phyloP scores from a whole-genome alignment of 2,329 filamentous ascomycete genomes.

The Cryphonectria japonica region DNA sequence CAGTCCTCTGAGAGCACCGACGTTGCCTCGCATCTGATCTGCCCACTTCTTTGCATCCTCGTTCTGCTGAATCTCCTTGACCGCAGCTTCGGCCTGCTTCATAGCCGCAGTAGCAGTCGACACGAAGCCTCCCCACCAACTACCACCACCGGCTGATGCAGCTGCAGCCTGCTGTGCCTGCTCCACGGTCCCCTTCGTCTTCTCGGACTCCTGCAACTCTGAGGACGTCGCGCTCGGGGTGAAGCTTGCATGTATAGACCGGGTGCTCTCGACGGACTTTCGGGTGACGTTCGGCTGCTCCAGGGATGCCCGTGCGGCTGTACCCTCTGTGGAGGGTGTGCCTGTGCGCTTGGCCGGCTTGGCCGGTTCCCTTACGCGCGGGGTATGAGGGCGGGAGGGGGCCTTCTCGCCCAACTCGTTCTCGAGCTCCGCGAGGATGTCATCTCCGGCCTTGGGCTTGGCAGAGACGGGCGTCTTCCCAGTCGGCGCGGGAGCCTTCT shows the following conservation, averaged over 20 bases:
- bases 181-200: slow-evolving; percentile 49
- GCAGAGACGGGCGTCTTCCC: slow-evolving; percentile 50
- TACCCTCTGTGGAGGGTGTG: slow-evolving; percentile 49
- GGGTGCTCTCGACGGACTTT: slow-evolving; percentile 78
- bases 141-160: slow-evolving; percentile 57
- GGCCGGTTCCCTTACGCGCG: slow-evolving; percentile 64
- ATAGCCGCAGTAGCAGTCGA: slow-evolving; percentile 83
- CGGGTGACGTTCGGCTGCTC: slow-evolving; percentile 61
- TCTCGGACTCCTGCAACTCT: slow-evolving; percentile 62
- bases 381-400: slow-evolving; percentile 80
- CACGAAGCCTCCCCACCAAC: slow-evolving; percentile 88
- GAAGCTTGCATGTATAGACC: slow-evolving; percentile 72
- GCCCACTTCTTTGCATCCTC: slow-evolving; percentile 97
- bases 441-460: slow-evolving; percentile 59
- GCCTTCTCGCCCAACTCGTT: slow-evolving; percentile 72
- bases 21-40: slow-evolving; percentile 89
- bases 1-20: slow-evolving; percentile 74
- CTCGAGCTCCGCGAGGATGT: slow-evolving; percentile 87
- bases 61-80: slow-evolving; percentile 94
- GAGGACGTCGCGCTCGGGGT: slow-evolving; percentile 70
- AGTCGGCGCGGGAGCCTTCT: slow-evolving; percentile 54
- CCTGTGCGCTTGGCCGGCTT: slow-evolving; percentile 56
- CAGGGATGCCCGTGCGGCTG: slow-evolving; percentile 61
- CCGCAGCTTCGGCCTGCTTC: slow-evolving; percentile 89
- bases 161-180: slow-evolving; percentile 42